phyloP scores from a whole-genome alignment of 306 rosid genomes.

The Cyamopsis tetragonoloba region DNA sequence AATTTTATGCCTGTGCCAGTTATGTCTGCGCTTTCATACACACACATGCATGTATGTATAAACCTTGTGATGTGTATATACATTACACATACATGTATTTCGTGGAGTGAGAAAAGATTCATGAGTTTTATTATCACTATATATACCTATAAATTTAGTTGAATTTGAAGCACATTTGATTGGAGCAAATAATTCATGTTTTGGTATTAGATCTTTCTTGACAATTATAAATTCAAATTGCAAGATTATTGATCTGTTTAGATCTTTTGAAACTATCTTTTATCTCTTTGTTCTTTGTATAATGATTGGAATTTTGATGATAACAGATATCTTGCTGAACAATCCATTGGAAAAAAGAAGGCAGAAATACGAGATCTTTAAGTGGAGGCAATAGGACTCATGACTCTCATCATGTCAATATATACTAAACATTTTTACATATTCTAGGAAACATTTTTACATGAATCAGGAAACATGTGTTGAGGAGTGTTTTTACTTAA shows the following conservation, averaged over 20 bases:
- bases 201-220: background rate
- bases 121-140: slow-evolving; percentile 1
- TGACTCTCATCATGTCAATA: background rate
- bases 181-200: background rate
- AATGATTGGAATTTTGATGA: slow-evolving; percentile 12
- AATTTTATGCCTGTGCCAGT: background rate
- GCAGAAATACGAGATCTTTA: slow-evolving; percentile 7
- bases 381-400: slow-evolving; percentile 13
- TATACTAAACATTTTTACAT: background rate
- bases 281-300: background rate
- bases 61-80: too few species aligned
- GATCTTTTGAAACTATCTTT: background rate
- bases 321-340: slow-evolving; percentile 41
- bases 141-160: background rate
- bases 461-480: too few species aligned
- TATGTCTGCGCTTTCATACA: background rate
- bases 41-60: background rate
- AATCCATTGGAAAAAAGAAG: slow-evolving; percentile 34
- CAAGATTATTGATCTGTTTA: slow-evolving; percentile 11
- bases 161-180: background rate
- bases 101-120: background rate
- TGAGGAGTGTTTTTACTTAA: too few species aligned
- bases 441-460: background rate
- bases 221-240: background rate
- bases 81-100: background rate